Evolutionary conservation across 2,329 filamentous ascomycete genomes (phyloP), one percentile per base, ranked within the genome.

Genomic region (Blastomyces parvus): DNA sequence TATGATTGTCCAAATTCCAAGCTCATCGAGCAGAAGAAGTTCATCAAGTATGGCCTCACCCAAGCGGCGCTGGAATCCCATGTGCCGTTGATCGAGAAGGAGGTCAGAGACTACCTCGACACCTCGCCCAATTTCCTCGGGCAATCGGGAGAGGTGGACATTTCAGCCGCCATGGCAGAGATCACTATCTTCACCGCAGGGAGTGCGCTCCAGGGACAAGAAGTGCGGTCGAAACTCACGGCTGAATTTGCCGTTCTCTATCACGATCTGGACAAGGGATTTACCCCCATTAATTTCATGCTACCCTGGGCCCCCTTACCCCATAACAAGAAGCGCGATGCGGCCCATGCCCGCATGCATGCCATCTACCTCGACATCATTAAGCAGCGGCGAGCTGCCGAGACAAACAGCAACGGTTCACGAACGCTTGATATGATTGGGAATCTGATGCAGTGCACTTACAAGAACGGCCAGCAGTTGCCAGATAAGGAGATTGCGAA

Each of bases 11-110:
- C 91, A 40, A 95, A 95, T 72, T 83, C 89, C 63, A 96, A 95
- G 79, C 83, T 96, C 72, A 95, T 96, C 90, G 91, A 96, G 79
- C 91, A 96, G 82, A 96, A 96, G 81, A 94, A 94, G 72, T 87
- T 87, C 68, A 81, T 87, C 78, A 87, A 87, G 70, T 86, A 82
- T 67, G 85, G 85, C 38, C 80, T 87, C 64, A 86, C 84, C 1
- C 78, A 82, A 66, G 79, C 82, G 33, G 82, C 84, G 22, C 80
- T 87, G 62, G 79, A 80, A 68, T 84, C 84, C 56, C 93, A 96
- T 76, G 89, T 95, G 38, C 86, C 85, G 63, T 85, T 95, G 71
- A 93, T 96, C 72, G 82, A 85, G 67, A 77, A 82, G 69, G 91
- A 95, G 76, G 85, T 89, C 66, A 80, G 84, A 67, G 83, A 85